Base-by-base conservation (phyloP, 306 rosid species). In the Cicer chorassanicum region DNA sequence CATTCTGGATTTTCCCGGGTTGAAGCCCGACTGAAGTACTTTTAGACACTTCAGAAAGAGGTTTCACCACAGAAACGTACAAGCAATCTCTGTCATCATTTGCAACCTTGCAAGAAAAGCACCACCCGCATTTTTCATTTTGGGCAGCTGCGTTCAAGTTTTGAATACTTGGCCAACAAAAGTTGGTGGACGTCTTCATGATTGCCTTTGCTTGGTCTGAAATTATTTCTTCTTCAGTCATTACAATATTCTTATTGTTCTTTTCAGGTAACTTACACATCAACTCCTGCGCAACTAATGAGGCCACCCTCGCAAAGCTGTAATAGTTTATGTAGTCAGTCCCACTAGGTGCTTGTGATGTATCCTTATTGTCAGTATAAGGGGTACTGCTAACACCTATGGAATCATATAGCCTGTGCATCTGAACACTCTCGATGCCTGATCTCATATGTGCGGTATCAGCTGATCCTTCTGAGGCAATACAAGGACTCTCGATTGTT, bases 81-180 rank as follows among this genome's bases (percentile, higher is more conserved):
- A 94, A 87, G 88, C 99, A 94, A 82, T 88, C 93, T 69, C 79
- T 78, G 64, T 86, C 95, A 79, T 92, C 89, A 83, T 81, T 79
- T 51, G 79, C 79, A 84, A 63, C 73, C 88, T 87, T 92, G 82
- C 99, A 92, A 60, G 84, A 74, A 86, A 85, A 88, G 85, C 97
- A 92, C 99, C 97, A 94, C 68, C 98, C 97, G 39, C 97, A 94
- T 81, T 90, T 92, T 84, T 94, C 97, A 66, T 85, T 90, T 72
- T 79, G 83, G 48, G 77, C 84, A 68, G 88, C 88, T 60, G 79
- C 55, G 78, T 78, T 65, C 61, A 74, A 43, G 73, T 79, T 80
- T 70, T 80, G 88, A 78, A 84, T 81, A 80, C 80, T 84, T 59
- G 86, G 90, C 99, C 96, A 90, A 51, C 63, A 85, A 81, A 90